These are phyloP conservation scores for Zygnema circumcarinatum DNA, from an alignment of 139 green algal genomes.

Conservation along the genomic window DNA sequence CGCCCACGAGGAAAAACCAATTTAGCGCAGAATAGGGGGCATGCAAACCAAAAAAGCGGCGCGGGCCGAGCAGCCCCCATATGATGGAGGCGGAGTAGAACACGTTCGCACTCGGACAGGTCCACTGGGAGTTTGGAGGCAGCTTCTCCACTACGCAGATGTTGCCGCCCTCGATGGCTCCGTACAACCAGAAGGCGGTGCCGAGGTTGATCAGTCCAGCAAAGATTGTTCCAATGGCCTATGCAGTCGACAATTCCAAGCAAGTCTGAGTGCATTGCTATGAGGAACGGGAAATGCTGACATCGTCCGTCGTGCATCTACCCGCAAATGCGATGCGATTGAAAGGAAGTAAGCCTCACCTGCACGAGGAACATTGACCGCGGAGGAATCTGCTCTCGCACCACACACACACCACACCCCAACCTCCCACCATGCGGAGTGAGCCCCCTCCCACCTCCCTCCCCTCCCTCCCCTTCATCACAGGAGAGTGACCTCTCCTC, in stretches of 20 bases:
- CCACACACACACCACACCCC: too few relatives aligned
- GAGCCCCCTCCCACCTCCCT: too few relatives aligned
- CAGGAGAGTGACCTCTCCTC: too few relatives aligned
- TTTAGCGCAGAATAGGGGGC: constrained; percentile 18
- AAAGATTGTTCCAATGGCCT: constrained; percentile 27
- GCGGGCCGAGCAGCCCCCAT: constrained; percentile 20
- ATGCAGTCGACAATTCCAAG: constrained; percentile 1
- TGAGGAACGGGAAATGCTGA: too few relatives aligned
- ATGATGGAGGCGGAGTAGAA: constrained; percentile 42
- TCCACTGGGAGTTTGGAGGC: constrained; percentile 23
- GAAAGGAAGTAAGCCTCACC: too few relatives aligned
- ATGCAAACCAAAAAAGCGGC: constrained; percentile 8
- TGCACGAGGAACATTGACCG: constrained; percentile 19
- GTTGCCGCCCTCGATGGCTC: background rate
- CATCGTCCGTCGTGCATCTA: too few relatives aligned
- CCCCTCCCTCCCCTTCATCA: too few relatives aligned
- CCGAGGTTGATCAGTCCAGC: constrained; percentile 36
- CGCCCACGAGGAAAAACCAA: constrained; percentile 35
- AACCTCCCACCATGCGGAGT: too few relatives aligned
- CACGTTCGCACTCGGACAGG: constrained; percentile 34
- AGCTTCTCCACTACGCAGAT: constrained; percentile 18
- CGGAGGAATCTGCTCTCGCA: constrained; percentile 13
- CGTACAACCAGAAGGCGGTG: constrained; percentile 29
- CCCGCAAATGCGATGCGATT: too few relatives aligned
- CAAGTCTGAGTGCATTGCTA: too few relatives aligned